Evolutionary conservation across 2,329 filamentous ascomycete genomes (phyloP).

Genomic region (Fusarium sp.): DNA sequence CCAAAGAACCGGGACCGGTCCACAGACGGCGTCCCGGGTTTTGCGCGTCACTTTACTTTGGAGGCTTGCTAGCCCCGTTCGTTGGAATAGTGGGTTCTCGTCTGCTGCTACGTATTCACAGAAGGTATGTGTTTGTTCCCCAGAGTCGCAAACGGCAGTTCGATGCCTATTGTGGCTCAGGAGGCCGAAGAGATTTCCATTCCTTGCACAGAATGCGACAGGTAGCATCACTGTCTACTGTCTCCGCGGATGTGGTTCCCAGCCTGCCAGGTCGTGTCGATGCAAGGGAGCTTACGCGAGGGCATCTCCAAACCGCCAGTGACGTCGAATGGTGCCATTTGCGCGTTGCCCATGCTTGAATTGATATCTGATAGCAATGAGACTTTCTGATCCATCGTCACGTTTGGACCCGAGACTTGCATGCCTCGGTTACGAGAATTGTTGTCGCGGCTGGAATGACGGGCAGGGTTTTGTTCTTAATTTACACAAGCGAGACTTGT

Average conservation of each 20-base stretch:
- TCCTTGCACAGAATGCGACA: constrained; percentile 3
- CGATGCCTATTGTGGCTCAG: neutral
- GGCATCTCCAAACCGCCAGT: neutral
- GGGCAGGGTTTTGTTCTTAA: neutral
- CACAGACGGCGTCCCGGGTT: constrained; percentile 1
- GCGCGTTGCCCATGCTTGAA: constrained; percentile 2
- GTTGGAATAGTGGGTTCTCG: constrained; percentile 1
- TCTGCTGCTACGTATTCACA: neutral
- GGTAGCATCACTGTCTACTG: neutral
- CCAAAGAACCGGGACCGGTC: constrained; percentile 26
- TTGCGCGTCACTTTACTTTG: constrained; percentile 18
- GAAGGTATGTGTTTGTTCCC: neutral
- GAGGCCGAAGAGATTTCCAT: neutral
- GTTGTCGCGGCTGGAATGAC: constrained; percentile 24
- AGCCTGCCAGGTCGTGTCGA: neutral
- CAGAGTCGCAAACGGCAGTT: constrained; percentile 26
- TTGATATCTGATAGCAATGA: constrained; percentile 11
- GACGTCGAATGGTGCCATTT: constrained; percentile 6
- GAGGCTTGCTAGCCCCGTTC: constrained; percentile 8
- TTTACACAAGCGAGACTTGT: too few relatives aligned
- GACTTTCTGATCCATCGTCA: constrained; percentile 11
- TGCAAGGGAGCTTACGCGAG: constrained; percentile 19
- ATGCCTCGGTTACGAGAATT: neutral
- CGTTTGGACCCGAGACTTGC: constrained; percentile 37
- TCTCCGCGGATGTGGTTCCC: too few relatives aligned